Evolutionary conservation across 768 basidiomycete species (phyloP).

Genomic region (Galerina sulciceps): DNA sequence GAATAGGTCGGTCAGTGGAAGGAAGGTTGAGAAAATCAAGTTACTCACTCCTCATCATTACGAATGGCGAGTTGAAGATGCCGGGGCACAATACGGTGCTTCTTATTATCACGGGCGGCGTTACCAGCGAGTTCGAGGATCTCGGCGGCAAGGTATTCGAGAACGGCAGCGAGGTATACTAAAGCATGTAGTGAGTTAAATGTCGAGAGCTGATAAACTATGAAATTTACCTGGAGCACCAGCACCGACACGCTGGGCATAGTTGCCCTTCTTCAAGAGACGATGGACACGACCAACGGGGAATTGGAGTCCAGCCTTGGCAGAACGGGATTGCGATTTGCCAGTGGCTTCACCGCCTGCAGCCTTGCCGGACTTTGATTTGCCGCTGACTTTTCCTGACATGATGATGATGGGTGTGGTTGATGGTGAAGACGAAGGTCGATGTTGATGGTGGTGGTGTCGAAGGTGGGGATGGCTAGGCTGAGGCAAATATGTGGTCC

Average conservation of each 20-base stretch:
- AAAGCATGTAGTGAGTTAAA: background rate
- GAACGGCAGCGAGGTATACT: slow-evolving; percentile 91
- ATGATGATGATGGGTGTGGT: slow-evolving; percentile 28
- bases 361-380: slow-evolving; percentile 55
- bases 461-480: slow-evolving; percentile 18
- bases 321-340: slow-evolving; percentile 72
- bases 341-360: slow-evolving; percentile 55
- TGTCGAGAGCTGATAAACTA: background rate
- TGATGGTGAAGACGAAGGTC: slow-evolving; percentile 18
- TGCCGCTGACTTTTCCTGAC: slow-evolving; percentile 45
- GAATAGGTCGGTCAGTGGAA: slow-evolving; percentile 6
- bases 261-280: slow-evolving; percentile 87
- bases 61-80: slow-evolving; percentile 92
- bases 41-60: slow-evolving; percentile 79
- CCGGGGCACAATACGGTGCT: slow-evolving; percentile 93
- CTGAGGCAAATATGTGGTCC: slow-evolving; percentile 17
- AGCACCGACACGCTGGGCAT: slow-evolving; percentile 85
- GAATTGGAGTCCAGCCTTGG: slow-evolving; percentile 81
- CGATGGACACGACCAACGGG: slow-evolving; percentile 93
- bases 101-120: slow-evolving; percentile 83
- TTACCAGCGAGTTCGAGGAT: slow-evolving; percentile 93
- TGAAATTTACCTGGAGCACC: slow-evolving; percentile 72
- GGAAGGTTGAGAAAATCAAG: background rate
- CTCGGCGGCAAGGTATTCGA: slow-evolving; percentile 92
- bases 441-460: slow-evolving; percentile 8